Base-by-base conservation (phyloP, 306 rosid species). In the Malus sylvestris region DNA sequence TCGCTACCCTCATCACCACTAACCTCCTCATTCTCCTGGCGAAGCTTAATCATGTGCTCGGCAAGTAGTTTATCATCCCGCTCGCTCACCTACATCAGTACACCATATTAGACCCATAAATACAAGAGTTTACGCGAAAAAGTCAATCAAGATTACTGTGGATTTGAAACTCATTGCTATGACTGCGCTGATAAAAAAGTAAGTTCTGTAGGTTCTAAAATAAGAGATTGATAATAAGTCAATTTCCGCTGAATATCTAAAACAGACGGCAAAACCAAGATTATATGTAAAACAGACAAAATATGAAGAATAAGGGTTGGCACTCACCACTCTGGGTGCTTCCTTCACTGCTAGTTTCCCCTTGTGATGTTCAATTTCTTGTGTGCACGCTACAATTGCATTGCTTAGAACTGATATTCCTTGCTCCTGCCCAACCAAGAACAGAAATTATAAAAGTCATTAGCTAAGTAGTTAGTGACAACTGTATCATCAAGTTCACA, bases 311-410 rank as follows among this genome's bases (percentile, higher is more conserved):
- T 18, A 33, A 33, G 60, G 33, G 60, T 18, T 2, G 68, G 75
- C 74, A 89, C 97, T 96, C 86, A 96, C 99, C 1, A 94, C 97
- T 92, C 99, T 89, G n/a, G 97, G 62, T 76, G 85, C 88, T 80
- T 92, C 97, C 90, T 92, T 92, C 81, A 92, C 98, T 60, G 69
- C 64, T 72, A 96, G 90, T 80, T 96, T 96, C 62, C 99, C 97
- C 87, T 92, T 92, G 81, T 92, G 91, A 68, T 84, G 46, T 77
- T 96, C 99, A 58, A 96, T 90, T 72, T 95, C 88, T 76, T 88
- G 86, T 2, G 89, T 84, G 87, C 99, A 95, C 49, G 91, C 82
- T 15, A 44, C 40, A 74, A 95, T 92, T 55, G 99, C 99, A 23
- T 88, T 82, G 33, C 45, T 82, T 38, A 95, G 96, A 85, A 92